phyloP scores from a whole-genome alignment of 768 basidiomycete species.

The Dacryopinax primogenitus region DNA sequence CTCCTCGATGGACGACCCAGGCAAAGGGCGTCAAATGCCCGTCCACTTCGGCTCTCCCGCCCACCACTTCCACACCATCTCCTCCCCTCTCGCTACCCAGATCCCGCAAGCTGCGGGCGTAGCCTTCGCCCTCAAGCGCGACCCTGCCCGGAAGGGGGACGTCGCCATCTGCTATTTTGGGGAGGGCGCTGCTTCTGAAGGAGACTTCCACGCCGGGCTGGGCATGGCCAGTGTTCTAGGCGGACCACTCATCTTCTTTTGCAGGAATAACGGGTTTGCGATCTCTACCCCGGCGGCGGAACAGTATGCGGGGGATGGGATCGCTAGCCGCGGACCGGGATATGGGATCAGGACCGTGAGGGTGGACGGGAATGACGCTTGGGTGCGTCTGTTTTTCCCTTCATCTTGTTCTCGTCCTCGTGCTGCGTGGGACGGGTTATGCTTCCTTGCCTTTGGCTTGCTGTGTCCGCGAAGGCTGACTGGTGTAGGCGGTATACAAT shows the following conservation, averaged over 20 bases:
- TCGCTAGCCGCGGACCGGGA: slow-evolving; percentile 79
- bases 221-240: slow-evolving; percentile 32
- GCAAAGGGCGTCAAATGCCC: slow-evolving; percentile 88
- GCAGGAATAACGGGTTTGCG: slow-evolving; percentile 65
- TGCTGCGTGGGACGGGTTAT: not conserved
- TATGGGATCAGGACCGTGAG: slow-evolving; percentile 86
- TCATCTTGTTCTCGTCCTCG: not conserved
- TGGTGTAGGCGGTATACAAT: slow-evolving; percentile 59
- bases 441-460: not conserved
- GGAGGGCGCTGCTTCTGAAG: slow-evolving; percentile 84
- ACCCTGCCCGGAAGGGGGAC: slow-evolving; percentile 51
- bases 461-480: not conserved
- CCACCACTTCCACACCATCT: slow-evolving; percentile 87
- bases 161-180: slow-evolving; percentile 86
- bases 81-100: slow-evolving; percentile 85
- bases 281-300: slow-evolving; percentile 85
- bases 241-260: slow-evolving; percentile 25
- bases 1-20: slow-evolving; percentile 66
- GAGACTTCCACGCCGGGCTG: slow-evolving; percentile 83
- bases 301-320: slow-evolving; percentile 86
- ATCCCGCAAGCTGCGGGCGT: slow-evolving; percentile 92
- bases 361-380: slow-evolving; percentile 78
- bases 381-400: slow-evolving; percentile 5
- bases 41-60: slow-evolving; percentile 79
- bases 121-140: slow-evolving; percentile 73